Evolutionary conservation across 2,329 filamentous ascomycete genomes (phyloP).

Genomic region (Talaromyces sp.): DNA sequence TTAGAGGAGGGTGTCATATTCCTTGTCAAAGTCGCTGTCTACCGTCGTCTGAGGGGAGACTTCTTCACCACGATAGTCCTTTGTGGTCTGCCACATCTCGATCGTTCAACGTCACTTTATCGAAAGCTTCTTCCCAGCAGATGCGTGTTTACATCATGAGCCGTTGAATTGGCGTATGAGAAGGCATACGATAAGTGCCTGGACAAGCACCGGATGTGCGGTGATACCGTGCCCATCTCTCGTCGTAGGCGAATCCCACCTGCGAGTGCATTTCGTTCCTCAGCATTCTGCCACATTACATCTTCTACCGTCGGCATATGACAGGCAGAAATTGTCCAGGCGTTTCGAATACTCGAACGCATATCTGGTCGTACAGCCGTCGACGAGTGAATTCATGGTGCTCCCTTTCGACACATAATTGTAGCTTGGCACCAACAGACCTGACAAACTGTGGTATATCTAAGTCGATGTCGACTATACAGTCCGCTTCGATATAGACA

Average conservation of each 20-base stretch:
- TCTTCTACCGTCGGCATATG: neutral
- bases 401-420: neutral
- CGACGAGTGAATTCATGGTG: neutral
- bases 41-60: neutral
- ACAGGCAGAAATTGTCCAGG: neutral
- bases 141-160: neutral
- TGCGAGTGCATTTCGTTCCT: neutral
- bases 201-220: neutral
- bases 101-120: neutral
- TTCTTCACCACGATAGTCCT: neutral
- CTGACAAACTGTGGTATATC: neutral
- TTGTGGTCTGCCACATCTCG: neutral
- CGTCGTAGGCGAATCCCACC: neutral
- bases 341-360: neutral
- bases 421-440: neutral
- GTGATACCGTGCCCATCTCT: neutral
- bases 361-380: neutral
- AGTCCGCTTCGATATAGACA: neutral
- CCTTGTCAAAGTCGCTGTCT: neutral
- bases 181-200: neutral
- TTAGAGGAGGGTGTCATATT: neutral
- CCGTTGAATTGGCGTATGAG: neutral
- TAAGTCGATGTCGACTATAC: neutral
- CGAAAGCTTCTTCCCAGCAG: neutral
- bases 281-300: neutral